Conservation (phyloP, 2,329 filamentous ascomycete genomes). For the Fusarium compactum region DNA sequence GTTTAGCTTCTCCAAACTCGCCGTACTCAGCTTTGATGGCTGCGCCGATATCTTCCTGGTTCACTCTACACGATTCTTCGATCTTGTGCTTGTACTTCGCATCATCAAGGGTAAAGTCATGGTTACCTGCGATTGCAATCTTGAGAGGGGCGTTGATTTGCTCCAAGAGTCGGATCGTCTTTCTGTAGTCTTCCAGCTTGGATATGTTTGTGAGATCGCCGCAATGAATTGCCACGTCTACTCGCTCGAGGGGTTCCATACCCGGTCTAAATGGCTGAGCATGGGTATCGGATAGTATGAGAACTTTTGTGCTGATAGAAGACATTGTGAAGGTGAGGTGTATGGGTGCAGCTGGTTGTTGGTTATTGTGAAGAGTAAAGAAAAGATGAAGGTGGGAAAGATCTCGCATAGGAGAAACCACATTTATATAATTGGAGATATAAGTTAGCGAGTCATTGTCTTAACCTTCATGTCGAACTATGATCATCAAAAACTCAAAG, state of each 20-base stretch:
- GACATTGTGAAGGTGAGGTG: background rate
- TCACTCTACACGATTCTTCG: slow-evolving; percentile 22
- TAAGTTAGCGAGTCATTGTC: background rate
- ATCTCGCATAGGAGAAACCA: background rate
- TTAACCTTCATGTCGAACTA: background rate
- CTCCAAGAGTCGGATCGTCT: slow-evolving; percentile 54
- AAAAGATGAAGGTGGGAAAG: background rate
- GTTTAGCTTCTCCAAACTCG: slow-evolving; percentile 50
- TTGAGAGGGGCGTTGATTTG: slow-evolving; percentile 59
- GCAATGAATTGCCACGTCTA: slow-evolving; percentile 62
- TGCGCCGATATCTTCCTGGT: slow-evolving; percentile 4
- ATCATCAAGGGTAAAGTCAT: slow-evolving; percentile 60
- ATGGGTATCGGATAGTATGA: slow-evolving; percentile 41
- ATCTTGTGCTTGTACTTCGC: slow-evolving; percentile 51
- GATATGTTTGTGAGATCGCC: slow-evolving; percentile 62
- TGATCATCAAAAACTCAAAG: background rate
- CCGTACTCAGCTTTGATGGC: slow-evolving; percentile 52
- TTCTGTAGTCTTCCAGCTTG: slow-evolving; percentile 55
- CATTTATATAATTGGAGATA: background rate
- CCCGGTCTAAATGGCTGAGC: slow-evolving; percentile 1
- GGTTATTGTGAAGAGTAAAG: background rate
- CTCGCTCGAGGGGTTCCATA: background rate
- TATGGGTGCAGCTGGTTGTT: background rate
- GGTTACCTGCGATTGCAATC: slow-evolving; percentile 64
- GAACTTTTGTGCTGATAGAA: slow-evolving; percentile 21